These are phyloP conservation scores for Cytospora piceae DNA, from an alignment of 2,329 filamentous ascomycete genomes.

Conservation along the genomic window DNA sequence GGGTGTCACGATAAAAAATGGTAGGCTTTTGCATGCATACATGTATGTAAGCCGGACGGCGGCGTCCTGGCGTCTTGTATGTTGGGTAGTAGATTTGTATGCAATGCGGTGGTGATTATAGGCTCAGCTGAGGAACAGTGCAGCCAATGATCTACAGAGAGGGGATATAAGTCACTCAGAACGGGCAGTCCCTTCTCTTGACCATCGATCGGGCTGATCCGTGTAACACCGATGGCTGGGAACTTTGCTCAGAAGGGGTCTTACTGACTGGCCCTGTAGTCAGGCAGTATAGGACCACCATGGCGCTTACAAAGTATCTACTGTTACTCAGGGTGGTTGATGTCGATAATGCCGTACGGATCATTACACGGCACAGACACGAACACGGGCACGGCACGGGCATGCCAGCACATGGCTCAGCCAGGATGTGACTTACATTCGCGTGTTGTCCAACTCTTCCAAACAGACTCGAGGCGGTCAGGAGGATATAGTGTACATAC, in stretches of 20 bases:
- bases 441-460: neutral
- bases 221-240: neutral
- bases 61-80: no score
- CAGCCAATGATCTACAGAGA: conserved; percentile 1
- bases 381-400: neutral
- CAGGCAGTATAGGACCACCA: no score
- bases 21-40: neutral
- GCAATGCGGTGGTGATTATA: neutral
- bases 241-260: neutral
- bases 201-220: neutral
- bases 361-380: neutral
- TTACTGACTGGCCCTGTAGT: no score
- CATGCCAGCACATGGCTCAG: neutral
- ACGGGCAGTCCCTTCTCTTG: neutral
- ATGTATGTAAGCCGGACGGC: neutral
- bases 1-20: neutral
- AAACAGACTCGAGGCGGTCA: neutral
- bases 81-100: neutral
- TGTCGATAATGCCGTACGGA: neutral
- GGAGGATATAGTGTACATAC: neutral
- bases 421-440: neutral
- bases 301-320: no score
- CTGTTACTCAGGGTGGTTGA: neutral
- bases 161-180: neutral
- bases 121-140: neutral